A percentile compares a stretch with the other conserved stretches of the same genome.
Conservation (phyloP, 2,329 filamentous ascomycete genomes). For the Rhynchosporium secalis region DNA sequence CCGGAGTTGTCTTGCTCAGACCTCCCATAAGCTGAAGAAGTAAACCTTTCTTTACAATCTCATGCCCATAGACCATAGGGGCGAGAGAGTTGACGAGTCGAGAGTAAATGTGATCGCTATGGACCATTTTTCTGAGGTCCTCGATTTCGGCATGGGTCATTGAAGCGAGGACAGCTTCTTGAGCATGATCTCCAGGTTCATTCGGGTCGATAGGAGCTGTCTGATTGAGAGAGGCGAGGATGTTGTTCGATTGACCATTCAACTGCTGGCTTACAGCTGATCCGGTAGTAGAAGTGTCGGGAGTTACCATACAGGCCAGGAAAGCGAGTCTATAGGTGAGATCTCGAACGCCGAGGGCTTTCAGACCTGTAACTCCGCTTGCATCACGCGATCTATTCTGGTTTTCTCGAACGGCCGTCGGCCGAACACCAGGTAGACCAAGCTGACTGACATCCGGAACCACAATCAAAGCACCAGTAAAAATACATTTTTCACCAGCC, state of each 20-base stretch:
- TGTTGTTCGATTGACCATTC: slow-evolving; percentile 76
- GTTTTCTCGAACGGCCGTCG: slow-evolving; percentile 82
- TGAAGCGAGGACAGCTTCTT: slow-evolving; percentile 82
- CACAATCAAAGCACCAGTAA: slow-evolving; percentile 93
- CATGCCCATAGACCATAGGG: slow-evolving; percentile 95
- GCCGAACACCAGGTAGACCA: slow-evolving; percentile 79
- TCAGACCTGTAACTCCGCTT: slow-evolving; percentile 82
- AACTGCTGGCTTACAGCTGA: slow-evolving; percentile 68
- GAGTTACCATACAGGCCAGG: slow-evolving; percentile 91
- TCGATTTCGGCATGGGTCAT: slow-evolving; percentile 86
- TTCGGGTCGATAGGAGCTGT: slow-evolving; percentile 64
- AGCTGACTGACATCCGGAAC: slow-evolving; percentile 96
- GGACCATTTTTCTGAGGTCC: slow-evolving; percentile 89
- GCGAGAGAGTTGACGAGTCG: slow-evolving; percentile 90
- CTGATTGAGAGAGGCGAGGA: slow-evolving; percentile 80
- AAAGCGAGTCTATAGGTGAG: slow-evolving; percentile 96
- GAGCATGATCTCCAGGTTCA: slow-evolving; percentile 78
- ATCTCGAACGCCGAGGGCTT: slow-evolving; percentile 90
- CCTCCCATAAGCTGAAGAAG: slow-evolving; percentile 95
- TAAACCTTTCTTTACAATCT: slow-evolving; percentile 95
- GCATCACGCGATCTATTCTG: slow-evolving; percentile 75
- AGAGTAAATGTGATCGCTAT: slow-evolving; percentile 92
- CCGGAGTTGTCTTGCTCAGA: slow-evolving; percentile 85
- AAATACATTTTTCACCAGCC: slow-evolving; percentile 97
- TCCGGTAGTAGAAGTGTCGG: slow-evolving; percentile 79